Conservation (phyloP, 192 early-diverging fungal genomes). For the Coemansia sp. region DNA sequence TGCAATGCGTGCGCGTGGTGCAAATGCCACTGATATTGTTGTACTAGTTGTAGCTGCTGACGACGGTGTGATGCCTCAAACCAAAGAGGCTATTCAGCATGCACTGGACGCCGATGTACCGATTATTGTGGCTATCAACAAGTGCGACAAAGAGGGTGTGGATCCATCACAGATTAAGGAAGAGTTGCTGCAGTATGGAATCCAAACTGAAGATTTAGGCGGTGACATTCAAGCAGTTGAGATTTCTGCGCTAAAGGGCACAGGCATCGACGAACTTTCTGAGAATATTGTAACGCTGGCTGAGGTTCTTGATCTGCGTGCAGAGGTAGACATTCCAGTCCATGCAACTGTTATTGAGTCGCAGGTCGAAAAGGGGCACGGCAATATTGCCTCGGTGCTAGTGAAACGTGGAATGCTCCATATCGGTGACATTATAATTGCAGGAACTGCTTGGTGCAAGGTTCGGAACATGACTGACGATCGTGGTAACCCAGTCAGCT, state of each 20-base stretch:
- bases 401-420: constrained; percentile 86
- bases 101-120: constrained; percentile 81
- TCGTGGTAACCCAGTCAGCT: constrained; percentile 63
- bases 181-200: constrained; percentile 69
- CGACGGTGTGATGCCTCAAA: constrained; percentile 99
- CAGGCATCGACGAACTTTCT: constrained; percentile 82
- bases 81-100: constrained; percentile 91
- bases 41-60: constrained; percentile 97
- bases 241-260: constrained; percentile 86
- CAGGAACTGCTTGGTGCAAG: constrained; percentile 84
- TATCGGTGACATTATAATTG: constrained; percentile 76
- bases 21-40: constrained; percentile 91
- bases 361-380: constrained; percentile 80
- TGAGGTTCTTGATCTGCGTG: constrained; percentile 85
- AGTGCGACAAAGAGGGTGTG: constrained; percentile 92
- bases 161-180: constrained; percentile 62
- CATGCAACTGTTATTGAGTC: constrained; percentile 90
- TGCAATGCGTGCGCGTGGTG: constrained; percentile 92
- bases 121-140: constrained; percentile 96
- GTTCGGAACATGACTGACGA: constrained; percentile 84
- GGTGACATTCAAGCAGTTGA: constrained; percentile 91
- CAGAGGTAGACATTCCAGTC: constrained; percentile 71
- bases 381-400: constrained; percentile 83
- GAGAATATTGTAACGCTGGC: constrained; percentile 85
- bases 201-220: constrained; percentile 88